Conservation (phyloP, 805 yeast genomes). For the Candida ficus region DNA sequence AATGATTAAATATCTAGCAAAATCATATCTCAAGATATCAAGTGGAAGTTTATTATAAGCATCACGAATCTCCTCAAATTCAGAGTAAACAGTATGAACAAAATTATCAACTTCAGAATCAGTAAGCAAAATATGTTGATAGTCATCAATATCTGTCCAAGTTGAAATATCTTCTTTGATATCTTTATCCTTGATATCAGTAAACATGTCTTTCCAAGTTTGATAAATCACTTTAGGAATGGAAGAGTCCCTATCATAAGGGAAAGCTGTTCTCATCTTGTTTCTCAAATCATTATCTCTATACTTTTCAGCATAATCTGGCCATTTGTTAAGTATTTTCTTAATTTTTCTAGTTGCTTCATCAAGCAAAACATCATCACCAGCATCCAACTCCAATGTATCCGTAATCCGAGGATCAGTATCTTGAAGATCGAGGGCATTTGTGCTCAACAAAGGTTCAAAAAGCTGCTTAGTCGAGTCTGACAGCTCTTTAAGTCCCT, state of each 20-base stretch:
- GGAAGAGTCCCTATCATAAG: conserved; percentile 10
- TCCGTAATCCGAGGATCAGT: no score
- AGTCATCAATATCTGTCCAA: conserved; percentile 18
- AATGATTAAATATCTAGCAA: conserved; percentile 47
- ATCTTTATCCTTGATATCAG: conserved; percentile 26
- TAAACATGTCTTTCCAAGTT: conserved; percentile 35
- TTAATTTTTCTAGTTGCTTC: no score
- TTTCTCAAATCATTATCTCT: conserved; percentile 16
- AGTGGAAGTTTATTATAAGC: conserved; percentile 46
- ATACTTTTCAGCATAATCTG: conserved; percentile 14
- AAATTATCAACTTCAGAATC: conserved; percentile 38
- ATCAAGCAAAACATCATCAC: no score
- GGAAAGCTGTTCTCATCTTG: conserved; percentile 11
- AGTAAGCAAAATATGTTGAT: conserved; percentile 22
- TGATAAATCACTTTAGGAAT: conserved; percentile 47
- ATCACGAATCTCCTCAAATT: conserved; percentile 46
- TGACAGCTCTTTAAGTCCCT: no score
- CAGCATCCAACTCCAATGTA: no score
- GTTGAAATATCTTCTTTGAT: conserved; percentile 12
- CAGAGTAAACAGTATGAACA: conserved; percentile 31
- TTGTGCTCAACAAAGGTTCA: no score
- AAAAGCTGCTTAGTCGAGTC: no score
- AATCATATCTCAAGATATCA: conserved; percentile 49
- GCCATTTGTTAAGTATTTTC: background rate
- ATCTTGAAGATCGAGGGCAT: no score